Evolutionary conservation across 805 yeast genomes (phyloP), one percentile per base, ranked within the genome.

Genomic region (Hermanozyma aechmeae): DNA sequence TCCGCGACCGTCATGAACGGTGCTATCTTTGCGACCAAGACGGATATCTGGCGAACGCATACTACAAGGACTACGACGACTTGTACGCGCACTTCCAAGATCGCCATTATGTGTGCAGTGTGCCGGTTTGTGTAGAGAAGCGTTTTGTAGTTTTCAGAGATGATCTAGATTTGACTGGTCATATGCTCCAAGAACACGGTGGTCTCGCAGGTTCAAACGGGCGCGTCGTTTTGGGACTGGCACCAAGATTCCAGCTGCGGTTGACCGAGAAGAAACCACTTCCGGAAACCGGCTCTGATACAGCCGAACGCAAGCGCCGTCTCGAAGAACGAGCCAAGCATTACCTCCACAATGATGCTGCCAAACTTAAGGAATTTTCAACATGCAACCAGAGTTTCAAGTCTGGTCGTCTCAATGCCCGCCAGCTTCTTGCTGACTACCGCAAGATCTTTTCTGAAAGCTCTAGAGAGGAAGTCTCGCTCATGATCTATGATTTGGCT

Each of bases 101-200:
- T 4, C 74, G 68, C 24, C 99, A 92, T 53, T 84, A 63, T 52
- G 74, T 76, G 11, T 92, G 99, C 57, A 65, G 69, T 18, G 79
- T 81, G 13, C 82, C 73, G 27, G 46, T 69, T 9, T 92, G 99
- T 56, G 54, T 87, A 27, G 97, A 87, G 32, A 76, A 81, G 52
- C 82, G 83, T 50, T 89, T 92, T 56, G 92, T 92, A 14, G 98
- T 89, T 1, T 92, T 92, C 50, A 71, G 78, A 14, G 89, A 85
- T 37, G 92, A 82, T 30, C 54, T 86, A 31, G 96, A 86, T 42
- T 62, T 92, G 30, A 79, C 81, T 31, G 87, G 93, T 2, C 98
- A 92, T 53, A 78, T 85, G 76, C 55, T 85, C 26, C 72, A 75
- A 39, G 89, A 80, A 42, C 99, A 92, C 53, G 75, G 81, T 3